Conservation (phyloP, 805 yeast genomes). For the Pichia paraexigua region DNA sequence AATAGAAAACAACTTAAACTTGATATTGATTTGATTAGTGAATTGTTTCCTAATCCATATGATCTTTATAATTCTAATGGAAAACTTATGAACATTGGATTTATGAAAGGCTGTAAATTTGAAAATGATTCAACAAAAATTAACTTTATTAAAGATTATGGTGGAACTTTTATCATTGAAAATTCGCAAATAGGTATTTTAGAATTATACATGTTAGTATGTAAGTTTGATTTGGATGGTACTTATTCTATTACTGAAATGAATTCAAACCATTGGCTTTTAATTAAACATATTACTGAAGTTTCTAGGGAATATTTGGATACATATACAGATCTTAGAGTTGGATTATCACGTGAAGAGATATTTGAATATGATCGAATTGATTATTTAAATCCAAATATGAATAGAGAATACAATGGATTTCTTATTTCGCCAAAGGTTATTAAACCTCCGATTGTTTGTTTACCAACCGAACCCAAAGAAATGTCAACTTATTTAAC, state of each 20-base stretch:
- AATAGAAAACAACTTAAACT: not conserved
- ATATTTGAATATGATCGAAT: not conserved
- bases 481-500: not conserved
- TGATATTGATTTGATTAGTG: not conserved
- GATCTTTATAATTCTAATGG: not conserved
- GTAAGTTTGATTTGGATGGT: not conserved
- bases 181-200: not conserved
- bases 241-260: no score
- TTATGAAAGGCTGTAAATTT: no score
- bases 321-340: not conserved
- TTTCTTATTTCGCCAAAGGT: not conserved
- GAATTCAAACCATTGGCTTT: not conserved
- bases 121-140: not conserved
- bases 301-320: not conserved
- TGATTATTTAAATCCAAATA: not conserved
- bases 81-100: not conserved
- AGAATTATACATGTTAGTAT: not conserved
- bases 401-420: not conserved
- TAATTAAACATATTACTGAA: not conserved
- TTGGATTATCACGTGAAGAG: not conserved
- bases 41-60: not conserved
- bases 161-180: not conserved
- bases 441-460: not conserved
- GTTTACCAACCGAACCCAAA: not conserved
- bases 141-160: not conserved